phyloP scores from a whole-genome alignment of 176 grass and related monocot species.

The Musa acuminata region DNA sequence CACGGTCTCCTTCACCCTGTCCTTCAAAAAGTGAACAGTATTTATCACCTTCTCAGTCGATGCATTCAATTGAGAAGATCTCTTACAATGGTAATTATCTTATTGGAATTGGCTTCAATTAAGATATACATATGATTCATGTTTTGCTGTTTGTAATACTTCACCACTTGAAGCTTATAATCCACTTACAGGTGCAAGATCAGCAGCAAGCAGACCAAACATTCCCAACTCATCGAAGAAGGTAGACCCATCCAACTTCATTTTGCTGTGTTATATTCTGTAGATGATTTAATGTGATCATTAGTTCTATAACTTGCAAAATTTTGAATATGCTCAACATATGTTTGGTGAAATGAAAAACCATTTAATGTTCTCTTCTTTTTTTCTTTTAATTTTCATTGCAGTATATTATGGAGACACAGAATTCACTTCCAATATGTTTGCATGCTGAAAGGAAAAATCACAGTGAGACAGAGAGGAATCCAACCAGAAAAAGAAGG shows the following conservation, averaged over 20 bases:
- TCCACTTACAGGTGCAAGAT: conserved; percentile 48
- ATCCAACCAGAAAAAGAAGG: conserved; percentile 51
- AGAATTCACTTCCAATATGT: no score
- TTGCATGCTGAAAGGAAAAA: conserved; percentile 23
- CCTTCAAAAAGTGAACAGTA: not conserved
- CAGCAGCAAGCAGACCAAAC: conserved; percentile 41
- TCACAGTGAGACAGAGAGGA: conserved; percentile 44
- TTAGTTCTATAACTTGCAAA: not conserved
- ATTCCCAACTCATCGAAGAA: conserved; percentile 17
- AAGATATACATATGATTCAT: not conserved
- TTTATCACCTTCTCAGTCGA: not conserved
- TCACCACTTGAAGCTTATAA: conserved; percentile 51
- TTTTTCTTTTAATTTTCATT: no score
- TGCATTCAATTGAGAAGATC: not conserved
- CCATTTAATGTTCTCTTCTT: conserved; percentile 26
- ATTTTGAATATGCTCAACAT: not conserved
- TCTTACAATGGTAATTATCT: not conserved
- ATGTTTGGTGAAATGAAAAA: conserved; percentile 21
- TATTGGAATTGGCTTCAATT: conserved; percentile 16
- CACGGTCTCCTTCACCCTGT: not conserved
- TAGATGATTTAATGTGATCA: not conserved
- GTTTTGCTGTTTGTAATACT: conserved; percentile 27
- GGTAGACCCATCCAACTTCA: not conserved
- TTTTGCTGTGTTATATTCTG: not conserved
- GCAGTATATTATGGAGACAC: no score